Evolutionary conservation across 306 rosid species (phyloP), one percentile per base, ranked within the genome.

Genomic region (Rosa multiflora): DNA sequence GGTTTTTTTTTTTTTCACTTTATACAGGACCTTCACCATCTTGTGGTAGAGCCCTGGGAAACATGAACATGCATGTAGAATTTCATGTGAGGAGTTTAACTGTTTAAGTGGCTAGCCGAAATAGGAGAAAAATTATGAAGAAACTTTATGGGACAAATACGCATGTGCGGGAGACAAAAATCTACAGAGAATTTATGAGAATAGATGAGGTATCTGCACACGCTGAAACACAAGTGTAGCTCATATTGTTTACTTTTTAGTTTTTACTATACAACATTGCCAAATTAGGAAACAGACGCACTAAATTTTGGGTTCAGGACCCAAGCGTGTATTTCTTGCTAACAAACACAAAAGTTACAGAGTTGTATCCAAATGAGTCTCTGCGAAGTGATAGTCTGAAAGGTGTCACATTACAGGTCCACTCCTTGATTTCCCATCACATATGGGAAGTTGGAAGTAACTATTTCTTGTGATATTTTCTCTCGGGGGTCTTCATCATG

Each of bases 131-230:
- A 32, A 32, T 32, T 32, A 32, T 32, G 37, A 32, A 32, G 37
- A 32, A 32, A 32, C 37, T 32, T 32, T 2, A 32, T 32, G 37
- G 37, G 37, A 32, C 37, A 32, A 51, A 51, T 14, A 18, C 5
- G 20, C 56, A 51, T 17, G 56, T 51, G 20, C 13, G 20, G 56
- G n/a, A 15, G n/a, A 51, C 56, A 51, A 51, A 51, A 51, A 51
- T 74, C 76, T 73, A 40, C 6, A 29, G 29, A 29, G n/a, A 23
- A 81, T 62, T 84, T 74, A 74, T 58, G 18, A 39, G 37, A 32
- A 6, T 20, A 58, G 69, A 67, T 8, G 46, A 75, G 72, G 10
- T 1, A 1, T 59, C 37, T 12, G 29, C 62, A 20, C 5, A 51
- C 56, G 17, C 56, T 0, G 56, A 51, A 14, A 12, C 55, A 5